Evolutionary conservation across 495 filamentous ascomycete genomes (phyloP).

Genomic region (Aspergillus hancockii): DNA sequence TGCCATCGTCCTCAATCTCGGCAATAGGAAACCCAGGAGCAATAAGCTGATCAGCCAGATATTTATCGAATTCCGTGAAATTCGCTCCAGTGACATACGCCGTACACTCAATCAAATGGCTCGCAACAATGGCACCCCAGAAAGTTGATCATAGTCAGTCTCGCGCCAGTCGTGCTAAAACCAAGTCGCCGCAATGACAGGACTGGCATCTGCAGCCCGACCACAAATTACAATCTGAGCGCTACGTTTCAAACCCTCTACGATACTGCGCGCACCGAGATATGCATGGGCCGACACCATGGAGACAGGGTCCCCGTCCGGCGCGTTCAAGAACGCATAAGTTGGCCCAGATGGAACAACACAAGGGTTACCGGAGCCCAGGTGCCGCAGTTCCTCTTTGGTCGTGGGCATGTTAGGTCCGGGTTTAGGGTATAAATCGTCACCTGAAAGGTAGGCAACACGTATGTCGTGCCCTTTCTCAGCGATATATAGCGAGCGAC

Average conservation of each 20-base stretch:
- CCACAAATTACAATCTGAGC: slow-evolving; percentile 58
- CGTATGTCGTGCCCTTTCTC: slow-evolving; percentile 34
- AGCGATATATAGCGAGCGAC: slow-evolving; percentile 12
- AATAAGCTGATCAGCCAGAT: slow-evolving; percentile 30
- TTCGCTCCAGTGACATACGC: slow-evolving; percentile 54
- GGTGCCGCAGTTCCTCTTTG: slow-evolving; percentile 34
- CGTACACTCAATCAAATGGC: slow-evolving; percentile 55
- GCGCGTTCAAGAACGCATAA: slow-evolving; percentile 25
- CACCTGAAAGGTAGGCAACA: slow-evolving; percentile 51
- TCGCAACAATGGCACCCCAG: slow-evolving; percentile 46
- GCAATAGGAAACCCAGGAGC: slow-evolving; percentile 42
- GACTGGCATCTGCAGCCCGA: slow-evolving; percentile 51
- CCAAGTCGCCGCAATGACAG: slow-evolving; percentile 48
- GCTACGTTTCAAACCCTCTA: slow-evolving; percentile 39
- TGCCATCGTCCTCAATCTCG: slow-evolving; percentile 32
- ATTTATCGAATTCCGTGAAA: slow-evolving; percentile 50
- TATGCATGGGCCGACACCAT: slow-evolving; percentile 41
- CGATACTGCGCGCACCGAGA: slow-evolving; percentile 49
- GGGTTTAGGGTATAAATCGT: slow-evolving; percentile 36
- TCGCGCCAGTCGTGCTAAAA: slow-evolving; percentile 48
- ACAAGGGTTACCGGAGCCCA: slow-evolving; percentile 32
- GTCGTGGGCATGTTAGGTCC: slow-evolving; percentile 31
- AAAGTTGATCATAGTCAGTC: slow-evolving; percentile 42
- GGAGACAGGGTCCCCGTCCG: slow-evolving; percentile 14
- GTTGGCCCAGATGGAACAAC: slow-evolving; percentile 15